These are phyloP conservation scores for Botrytis fragariae DNA, from an alignment of 2,329 filamentous ascomycete species.

Conservation along the genomic window DNA sequence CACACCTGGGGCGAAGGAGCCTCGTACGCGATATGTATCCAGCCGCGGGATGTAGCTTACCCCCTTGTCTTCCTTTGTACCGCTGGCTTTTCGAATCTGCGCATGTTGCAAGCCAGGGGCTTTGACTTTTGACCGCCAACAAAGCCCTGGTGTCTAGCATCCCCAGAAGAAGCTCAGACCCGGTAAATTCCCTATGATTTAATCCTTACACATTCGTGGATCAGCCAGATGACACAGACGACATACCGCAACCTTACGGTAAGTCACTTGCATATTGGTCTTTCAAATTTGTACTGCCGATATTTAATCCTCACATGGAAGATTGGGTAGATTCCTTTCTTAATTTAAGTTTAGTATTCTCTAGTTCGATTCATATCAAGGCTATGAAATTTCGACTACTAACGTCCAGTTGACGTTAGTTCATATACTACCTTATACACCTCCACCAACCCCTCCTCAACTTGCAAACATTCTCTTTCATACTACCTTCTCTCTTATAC, in stretches of 20 bases:
- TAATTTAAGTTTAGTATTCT: conserved; percentile 25
- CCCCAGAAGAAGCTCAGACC: conserved; percentile 39
- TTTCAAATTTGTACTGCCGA: conserved; percentile 37
- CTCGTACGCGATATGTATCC: conserved; percentile 21
- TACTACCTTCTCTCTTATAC: neutral
- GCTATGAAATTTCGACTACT: conserved; percentile 27
- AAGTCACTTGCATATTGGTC: conserved; percentile 37
- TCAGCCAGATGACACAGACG: conserved; percentile 40
- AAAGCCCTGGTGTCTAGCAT: conserved; percentile 28
- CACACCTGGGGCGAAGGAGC: conserved; percentile 26
- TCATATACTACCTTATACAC: conserved; percentile 13
- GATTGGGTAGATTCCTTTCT: conserved; percentile 30
- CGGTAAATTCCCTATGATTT: conserved; percentile 26
- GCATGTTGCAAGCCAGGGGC: conserved; percentile 35
- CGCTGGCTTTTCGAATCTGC: conserved; percentile 31
- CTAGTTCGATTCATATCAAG: conserved; percentile 26
- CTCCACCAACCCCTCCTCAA: conserved; percentile 16
- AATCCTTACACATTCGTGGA: conserved; percentile 31
- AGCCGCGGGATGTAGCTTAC: conserved; percentile 19
- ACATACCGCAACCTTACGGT: conserved; percentile 36
- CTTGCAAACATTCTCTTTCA: conserved; percentile 8
- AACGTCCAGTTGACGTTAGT: conserved; percentile 24
- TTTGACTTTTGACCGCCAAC: conserved; percentile 37
- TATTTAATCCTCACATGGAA: conserved; percentile 35
- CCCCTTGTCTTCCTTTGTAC: conserved; percentile 26